These are phyloP conservation scores for Eucalyptus leucophloia DNA, from an alignment of 345 rosid species.

Conservation along the genomic window DNA sequence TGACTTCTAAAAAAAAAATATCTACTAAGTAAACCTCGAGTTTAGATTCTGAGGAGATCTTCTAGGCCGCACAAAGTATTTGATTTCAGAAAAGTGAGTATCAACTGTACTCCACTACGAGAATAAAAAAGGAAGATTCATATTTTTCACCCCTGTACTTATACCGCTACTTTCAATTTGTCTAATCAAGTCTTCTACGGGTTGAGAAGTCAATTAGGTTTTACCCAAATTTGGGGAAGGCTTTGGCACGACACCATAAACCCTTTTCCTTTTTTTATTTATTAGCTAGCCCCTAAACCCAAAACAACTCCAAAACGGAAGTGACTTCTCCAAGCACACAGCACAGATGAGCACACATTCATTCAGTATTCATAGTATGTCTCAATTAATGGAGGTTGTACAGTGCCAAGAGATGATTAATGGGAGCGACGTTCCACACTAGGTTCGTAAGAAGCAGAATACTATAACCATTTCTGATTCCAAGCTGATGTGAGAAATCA, in stretches of 20 bases:
- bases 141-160: not conserved
- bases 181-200: not conserved
- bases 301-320: not conserved
- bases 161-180: not conserved
- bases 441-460: not conserved
- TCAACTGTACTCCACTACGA: not conserved
- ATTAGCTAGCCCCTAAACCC: not conserved
- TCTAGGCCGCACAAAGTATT: not conserved
- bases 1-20: too few relatives aligned
- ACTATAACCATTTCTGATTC: not conserved
- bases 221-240: not conserved
- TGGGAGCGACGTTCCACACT: not conserved
- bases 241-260: not conserved
- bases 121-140: too few relatives aligned
- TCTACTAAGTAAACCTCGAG: not conserved
- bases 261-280: not conserved
- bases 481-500: not conserved
- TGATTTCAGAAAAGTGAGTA: not conserved
- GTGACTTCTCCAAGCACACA: not conserved
- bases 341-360: not conserved
- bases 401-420: not conserved
- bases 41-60: not conserved
- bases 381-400: not conserved
- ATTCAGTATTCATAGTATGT: not conserved
- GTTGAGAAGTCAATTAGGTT: too few relatives aligned